A percentile compares a stretch with the other conserved stretches of the same genome.
Conservation (phyloP, 2,329 filamentous ascomycete species). For the Venturia nashicola region DNA sequence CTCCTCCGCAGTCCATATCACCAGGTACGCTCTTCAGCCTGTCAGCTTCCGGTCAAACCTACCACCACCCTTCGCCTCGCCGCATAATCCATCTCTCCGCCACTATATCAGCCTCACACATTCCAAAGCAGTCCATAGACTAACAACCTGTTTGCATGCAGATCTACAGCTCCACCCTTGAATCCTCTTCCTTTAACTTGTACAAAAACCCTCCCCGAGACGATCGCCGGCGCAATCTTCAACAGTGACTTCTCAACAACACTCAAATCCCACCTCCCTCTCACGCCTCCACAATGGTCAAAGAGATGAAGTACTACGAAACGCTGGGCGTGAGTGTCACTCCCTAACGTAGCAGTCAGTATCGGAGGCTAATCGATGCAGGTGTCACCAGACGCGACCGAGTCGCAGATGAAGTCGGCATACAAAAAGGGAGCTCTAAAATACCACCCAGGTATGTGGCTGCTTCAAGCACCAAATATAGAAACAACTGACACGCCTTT, state of each 20-base stretch:
- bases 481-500: slow-evolving; percentile 13
- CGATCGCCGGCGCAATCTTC: background rate
- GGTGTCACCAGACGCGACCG: slow-evolving; percentile 68
- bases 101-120: background rate
- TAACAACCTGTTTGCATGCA: slow-evolving; percentile 1
- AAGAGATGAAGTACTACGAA: slow-evolving; percentile 71
- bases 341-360: background rate
- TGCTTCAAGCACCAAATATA: background rate
- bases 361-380: slow-evolving; percentile 24
- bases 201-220: background rate
- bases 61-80: background rate
- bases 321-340: slow-evolving; percentile 52
- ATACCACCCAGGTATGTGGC: slow-evolving; percentile 64
- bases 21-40: background rate
- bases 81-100: background rate
- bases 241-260: background rate
- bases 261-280: background rate
- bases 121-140: background rate
- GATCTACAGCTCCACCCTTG: background rate
- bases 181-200: background rate
- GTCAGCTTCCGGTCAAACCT: background rate
- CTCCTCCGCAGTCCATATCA: background rate
- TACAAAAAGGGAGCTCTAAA: slow-evolving; percentile 77
- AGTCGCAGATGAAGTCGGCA: slow-evolving; percentile 80
- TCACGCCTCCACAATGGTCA: slow-evolving; percentile 49